phyloP scores from a whole-genome alignment of 2,329 filamentous ascomycete species.

The Rutstroemia sp. region DNA sequence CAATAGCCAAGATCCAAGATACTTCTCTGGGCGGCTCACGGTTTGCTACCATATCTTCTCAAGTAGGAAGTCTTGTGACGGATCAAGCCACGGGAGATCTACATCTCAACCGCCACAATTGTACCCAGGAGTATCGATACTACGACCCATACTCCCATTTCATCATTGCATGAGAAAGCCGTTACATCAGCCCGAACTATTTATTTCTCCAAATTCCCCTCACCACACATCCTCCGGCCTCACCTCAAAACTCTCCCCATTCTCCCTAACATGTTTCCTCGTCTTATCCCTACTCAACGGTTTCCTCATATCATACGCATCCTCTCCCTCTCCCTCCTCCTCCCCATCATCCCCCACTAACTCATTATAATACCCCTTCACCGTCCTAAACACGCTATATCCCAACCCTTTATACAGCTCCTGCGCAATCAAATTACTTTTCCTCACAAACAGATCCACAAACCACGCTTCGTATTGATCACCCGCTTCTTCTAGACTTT shows the following conservation, averaged over 20 bases:
- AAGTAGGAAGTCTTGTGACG: neutral
- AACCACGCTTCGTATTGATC: constrained; percentile 87
- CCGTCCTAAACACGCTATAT: constrained; percentile 82
- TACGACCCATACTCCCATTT: no score
- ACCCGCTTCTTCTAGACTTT: constrained; percentile 73
- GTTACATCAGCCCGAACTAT: neutral
- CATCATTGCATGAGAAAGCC: no score
- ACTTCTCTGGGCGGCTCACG: neutral
- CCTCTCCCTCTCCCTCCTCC: constrained; percentile 67
- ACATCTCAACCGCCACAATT: neutral
- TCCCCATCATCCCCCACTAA: constrained; percentile 66
- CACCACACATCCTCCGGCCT: constrained; percentile 81
- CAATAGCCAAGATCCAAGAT: no score
- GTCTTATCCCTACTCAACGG: constrained; percentile 74
- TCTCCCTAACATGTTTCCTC: constrained; percentile 66
- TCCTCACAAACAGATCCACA: constrained; percentile 87
- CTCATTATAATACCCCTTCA: constrained; percentile 90
- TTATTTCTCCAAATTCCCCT: neutral
- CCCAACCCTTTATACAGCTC: constrained; percentile 85
- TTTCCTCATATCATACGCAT: constrained; percentile 97
- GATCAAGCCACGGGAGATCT: neutral
- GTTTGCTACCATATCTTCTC: neutral
- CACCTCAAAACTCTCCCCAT: constrained; percentile 74
- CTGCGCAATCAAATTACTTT: constrained; percentile 82
- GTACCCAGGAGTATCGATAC: neutral